Conservation (phyloP, 169 alveolate species). For the Plasmodium vivax region DNA sequence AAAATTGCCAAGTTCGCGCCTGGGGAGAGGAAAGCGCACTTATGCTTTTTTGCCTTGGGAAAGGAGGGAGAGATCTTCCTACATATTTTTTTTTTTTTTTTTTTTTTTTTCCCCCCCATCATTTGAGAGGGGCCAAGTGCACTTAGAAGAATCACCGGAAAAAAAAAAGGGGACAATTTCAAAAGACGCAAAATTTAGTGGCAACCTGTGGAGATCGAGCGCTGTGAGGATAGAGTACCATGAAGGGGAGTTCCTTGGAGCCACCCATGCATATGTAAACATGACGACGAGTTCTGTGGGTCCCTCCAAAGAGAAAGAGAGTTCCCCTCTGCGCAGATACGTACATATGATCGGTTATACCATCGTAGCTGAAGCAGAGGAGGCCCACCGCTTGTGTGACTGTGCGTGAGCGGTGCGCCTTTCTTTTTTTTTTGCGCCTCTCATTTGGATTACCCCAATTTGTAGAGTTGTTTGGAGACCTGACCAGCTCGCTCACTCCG, state of each 20-base stretch:
- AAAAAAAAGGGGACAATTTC: not conserved
- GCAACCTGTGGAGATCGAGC: not conserved
- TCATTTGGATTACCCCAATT: not conserved
- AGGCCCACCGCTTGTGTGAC: not conserved
- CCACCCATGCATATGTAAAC: not conserved
- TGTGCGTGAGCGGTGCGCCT: not conserved
- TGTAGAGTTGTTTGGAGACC: not conserved
- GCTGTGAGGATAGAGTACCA: not conserved
- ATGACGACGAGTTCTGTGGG: not conserved
- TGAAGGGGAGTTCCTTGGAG: not conserved
- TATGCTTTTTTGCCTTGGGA: not conserved
- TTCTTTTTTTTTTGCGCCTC: not conserved
- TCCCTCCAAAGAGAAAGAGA: not conserved
- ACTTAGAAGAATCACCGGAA: not conserved
- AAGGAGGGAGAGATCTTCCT: not conserved
- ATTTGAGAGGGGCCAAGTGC: not conserved
- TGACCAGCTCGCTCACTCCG: not conserved
- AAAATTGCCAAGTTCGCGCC: not conserved
- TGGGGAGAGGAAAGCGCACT: not conserved
- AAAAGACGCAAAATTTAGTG: not conserved
- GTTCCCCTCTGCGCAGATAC: not conserved
- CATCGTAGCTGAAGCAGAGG: not conserved
- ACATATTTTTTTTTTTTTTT: too few species aligned
- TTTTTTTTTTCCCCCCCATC: not conserved
- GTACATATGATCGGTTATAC: not conserved